phyloP scores from a whole-genome alignment of 495 filamentous ascomycete species.

The Glutinoglossum americanum region DNA sequence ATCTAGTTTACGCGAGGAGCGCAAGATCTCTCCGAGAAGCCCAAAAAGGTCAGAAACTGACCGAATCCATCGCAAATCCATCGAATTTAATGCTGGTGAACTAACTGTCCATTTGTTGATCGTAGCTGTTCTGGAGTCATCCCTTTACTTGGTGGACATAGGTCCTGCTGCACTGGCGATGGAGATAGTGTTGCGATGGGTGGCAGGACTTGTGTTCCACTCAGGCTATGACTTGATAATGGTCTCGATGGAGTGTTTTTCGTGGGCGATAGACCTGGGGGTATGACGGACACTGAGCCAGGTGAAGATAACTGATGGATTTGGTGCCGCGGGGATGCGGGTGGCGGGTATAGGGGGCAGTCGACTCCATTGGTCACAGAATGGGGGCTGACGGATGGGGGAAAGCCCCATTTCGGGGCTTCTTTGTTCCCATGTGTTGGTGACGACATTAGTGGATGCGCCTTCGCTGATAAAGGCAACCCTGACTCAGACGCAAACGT shows the following conservation, averaged over 20 bases:
- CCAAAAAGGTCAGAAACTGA: too few relatives aligned
- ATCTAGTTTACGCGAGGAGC: background rate
- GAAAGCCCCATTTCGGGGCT: background rate
- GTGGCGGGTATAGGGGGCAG: background rate
- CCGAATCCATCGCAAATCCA: too few relatives aligned
- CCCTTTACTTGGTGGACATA: background rate
- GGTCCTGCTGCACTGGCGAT: background rate
- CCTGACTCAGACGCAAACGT: background rate
- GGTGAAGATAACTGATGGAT: background rate
- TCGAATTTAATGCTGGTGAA: background rate
- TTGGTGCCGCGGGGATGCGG: conserved; percentile 3
- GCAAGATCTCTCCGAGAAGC: background rate
- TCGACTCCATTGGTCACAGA: background rate
- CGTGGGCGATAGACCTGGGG: conserved; percentile 48
- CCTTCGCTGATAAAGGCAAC: background rate
- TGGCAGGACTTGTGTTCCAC: conserved; percentile 26
- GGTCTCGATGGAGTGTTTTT: conserved; percentile 43
- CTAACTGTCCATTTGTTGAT: background rate
- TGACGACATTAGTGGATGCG: background rate
- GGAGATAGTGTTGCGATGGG: conserved; percentile 30
- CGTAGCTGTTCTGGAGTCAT: background rate
- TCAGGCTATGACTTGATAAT: conserved; percentile 23
- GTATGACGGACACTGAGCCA: background rate
- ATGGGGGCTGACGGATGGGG: background rate
- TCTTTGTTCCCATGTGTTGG: conserved; percentile 1